Percentiles rank a stretch among this genome's conserved stretches.
These are phyloP conservation scores for Verticillium nonalfalfae DNA, from an alignment of 2,329 filamentous ascomycete species.

Conservation along the genomic window DNA sequence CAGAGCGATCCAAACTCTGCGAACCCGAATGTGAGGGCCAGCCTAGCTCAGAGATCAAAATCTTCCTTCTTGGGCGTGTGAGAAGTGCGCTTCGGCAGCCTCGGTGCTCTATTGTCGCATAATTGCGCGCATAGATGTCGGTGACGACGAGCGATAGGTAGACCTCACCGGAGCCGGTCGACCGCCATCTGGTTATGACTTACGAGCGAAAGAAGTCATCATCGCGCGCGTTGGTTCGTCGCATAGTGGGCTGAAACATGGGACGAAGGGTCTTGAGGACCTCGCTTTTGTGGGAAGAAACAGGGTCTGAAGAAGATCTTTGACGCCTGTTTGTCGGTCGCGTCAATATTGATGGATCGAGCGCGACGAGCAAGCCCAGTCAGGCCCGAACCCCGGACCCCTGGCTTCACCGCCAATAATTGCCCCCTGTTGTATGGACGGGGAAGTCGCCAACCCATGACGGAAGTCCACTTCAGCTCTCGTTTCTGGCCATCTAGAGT, in stretches of 20 bases:
- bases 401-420: not conserved
- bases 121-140: not conserved
- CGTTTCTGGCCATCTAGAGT: not conserved
- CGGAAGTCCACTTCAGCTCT: not conserved
- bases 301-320: not conserved
- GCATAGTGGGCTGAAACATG: not conserved
- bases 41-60: not conserved
- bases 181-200: not conserved
- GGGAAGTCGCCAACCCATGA: not conserved
- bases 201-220: not conserved
- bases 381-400: not conserved
- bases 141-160: not conserved
- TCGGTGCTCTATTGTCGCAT: not conserved
- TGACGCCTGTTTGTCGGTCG: not conserved
- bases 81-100: not conserved
- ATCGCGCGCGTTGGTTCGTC: not conserved
- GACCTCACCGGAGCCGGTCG: not conserved
- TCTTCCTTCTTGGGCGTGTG: too few relatives aligned
- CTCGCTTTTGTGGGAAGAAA: not conserved
- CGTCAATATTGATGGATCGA: not conserved
- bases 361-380: not conserved
- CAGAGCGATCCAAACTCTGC: not conserved
- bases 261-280: not conserved
- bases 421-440: not conserved
- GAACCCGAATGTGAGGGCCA: not conserved